These are phyloP conservation scores for Cyclanthera cordifolia DNA, from an alignment of 306 rosid species.

Conservation along the genomic window DNA sequence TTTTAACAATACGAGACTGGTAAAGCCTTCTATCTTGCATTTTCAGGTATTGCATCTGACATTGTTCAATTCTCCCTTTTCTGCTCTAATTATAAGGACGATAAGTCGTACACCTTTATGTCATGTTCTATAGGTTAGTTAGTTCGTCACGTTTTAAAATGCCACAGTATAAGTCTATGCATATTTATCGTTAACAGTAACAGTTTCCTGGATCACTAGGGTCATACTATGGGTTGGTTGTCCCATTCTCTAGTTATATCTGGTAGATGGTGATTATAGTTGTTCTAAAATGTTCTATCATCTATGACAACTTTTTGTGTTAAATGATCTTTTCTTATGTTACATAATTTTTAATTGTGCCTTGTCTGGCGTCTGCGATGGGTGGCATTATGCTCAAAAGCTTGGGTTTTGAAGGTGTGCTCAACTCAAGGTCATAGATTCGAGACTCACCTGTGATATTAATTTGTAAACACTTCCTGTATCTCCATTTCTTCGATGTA, in stretches of 20 bases:
- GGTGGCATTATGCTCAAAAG: too few species aligned
- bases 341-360: background rate
- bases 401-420: too few species aligned
- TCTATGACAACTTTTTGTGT: background rate
- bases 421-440: too few species aligned
- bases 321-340: background rate
- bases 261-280: background rate
- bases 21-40: slow-evolving; percentile 26
- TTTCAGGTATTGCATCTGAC: slow-evolving; percentile 18
- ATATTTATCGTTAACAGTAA: background rate
- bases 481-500: background rate
- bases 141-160: background rate
- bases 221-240: background rate
- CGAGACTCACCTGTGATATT: too few species aligned
- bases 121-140: background rate
- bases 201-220: background rate
- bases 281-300: background rate
- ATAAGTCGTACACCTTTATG: background rate
- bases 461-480: too few species aligned
- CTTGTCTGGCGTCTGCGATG: too few species aligned
- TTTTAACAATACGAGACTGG: slow-evolving; percentile 25
- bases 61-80: slow-evolving; percentile 1
- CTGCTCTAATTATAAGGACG: background rate
- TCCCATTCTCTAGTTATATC: background rate
- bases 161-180: background rate